These are phyloP conservation scores for Salvia hispanica DNA, from an alignment of 257 asterid species.

Conservation along the genomic window DNA sequence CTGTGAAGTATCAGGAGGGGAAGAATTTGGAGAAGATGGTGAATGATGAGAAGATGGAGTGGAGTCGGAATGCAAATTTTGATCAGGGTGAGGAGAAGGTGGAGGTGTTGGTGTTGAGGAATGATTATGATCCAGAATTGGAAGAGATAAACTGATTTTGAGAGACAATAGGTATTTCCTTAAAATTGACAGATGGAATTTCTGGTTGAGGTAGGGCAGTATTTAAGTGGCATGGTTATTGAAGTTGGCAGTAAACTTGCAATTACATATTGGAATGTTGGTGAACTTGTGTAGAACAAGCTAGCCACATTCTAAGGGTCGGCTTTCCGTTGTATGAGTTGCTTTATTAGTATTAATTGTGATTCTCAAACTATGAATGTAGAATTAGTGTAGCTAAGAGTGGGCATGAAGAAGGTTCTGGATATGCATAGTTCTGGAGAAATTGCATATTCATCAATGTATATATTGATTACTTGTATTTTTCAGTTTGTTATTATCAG, in stretches of 20 bases:
- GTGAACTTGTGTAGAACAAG: constrained; percentile 8
- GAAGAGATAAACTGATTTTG: no score
- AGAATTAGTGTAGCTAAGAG: constrained; percentile 8
- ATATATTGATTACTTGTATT: not conserved
- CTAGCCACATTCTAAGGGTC: not conserved
- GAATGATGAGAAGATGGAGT: no score
- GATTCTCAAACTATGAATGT: not conserved
- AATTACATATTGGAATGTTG: not conserved
- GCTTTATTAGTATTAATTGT: not conserved
- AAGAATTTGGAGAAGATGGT: no score
- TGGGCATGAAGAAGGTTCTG: not conserved
- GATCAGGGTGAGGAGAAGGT: no score
- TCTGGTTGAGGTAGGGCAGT: constrained; percentile 85
- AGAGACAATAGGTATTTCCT: no score
- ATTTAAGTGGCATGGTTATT: no score
- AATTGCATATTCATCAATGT: constrained; percentile 5
- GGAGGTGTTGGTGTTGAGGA: no score
- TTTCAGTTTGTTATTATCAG: constrained; percentile 8
- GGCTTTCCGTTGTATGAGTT: not conserved
- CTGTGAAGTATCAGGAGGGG: no score
- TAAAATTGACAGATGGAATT: constrained; percentile 30
- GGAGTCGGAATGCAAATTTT: no score
- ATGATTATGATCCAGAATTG: no score
- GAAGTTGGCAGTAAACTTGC: constrained; percentile 2
- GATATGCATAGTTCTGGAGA: not conserved